Percentiles rank a stretch among this genome's conserved stretches.
phyloP scores from a whole-genome alignment of 805 yeast genomes.

The Metschnikowia kofuensis region DNA sequence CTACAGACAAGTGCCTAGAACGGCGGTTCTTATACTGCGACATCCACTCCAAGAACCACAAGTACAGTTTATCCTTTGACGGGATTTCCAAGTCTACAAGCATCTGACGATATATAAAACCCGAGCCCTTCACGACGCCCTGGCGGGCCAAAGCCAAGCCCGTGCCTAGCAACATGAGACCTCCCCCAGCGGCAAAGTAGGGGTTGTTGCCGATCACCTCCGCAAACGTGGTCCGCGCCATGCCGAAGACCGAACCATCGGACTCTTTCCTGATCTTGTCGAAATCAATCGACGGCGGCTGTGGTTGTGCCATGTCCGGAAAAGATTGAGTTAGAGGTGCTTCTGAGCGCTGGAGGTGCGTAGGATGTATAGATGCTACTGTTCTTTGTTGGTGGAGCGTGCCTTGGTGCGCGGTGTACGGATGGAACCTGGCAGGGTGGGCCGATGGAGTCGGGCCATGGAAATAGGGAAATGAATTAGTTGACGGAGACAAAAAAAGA shows the following conservation, averaged over 20 bases:
- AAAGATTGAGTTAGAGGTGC: not conserved
- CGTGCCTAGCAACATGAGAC: conserved; percentile 93
- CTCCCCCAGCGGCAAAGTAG: conserved; percentile 98
- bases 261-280: conserved; percentile 33
- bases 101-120: conserved; percentile 74
- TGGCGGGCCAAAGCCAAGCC: conserved; percentile 74
- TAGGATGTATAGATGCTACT: not conserved
- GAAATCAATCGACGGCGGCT: conserved; percentile 26
- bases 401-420: not conserved
- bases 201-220: conserved; percentile 72
- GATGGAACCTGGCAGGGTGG: not conserved
- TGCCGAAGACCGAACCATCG: conserved; percentile 38
- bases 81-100: conserved; percentile 92
- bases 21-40: conserved; percentile 69
- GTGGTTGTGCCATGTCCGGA: conserved; percentile 7
- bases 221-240: conserved; percentile 40
- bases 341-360: no score
- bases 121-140: conserved; percentile 60
- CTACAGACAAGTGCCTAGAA: conserved; percentile 85
- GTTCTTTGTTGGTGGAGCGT: not conserved
- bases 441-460: no score
- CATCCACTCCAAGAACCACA: conserved; percentile 98
- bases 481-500: no score
- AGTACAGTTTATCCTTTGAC: conserved; percentile 86
- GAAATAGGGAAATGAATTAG: no score